A percentile compares a stretch with the other conserved stretches of the same genome.
phyloP scores from a whole-genome alignment of 495 filamentous ascomycete species.

The Trichoderma reesei region DNA sequence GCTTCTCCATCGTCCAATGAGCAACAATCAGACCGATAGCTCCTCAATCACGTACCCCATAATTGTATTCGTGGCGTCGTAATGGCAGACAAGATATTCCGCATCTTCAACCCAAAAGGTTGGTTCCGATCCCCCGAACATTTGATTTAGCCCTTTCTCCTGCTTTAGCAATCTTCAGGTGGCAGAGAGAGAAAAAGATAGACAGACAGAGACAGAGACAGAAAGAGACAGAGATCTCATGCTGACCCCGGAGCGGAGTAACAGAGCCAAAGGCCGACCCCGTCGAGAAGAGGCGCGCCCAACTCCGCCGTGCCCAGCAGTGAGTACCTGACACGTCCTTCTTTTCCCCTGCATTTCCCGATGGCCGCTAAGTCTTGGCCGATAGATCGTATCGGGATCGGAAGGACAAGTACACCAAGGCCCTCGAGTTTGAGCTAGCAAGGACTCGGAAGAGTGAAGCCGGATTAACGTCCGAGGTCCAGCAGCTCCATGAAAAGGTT shows the following conservation, averaged over 20 bases:
- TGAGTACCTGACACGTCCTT: conserved; percentile 12
- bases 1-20: not conserved
- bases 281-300: conserved; percentile 18
- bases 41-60: not conserved
- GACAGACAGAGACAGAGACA: too few species aligned
- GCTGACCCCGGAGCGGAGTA: not conserved
- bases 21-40: not conserved
- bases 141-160: not conserved
- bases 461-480: conserved; percentile 20
- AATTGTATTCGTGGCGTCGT: not conserved
- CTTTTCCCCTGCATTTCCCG: too few species aligned
- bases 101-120: conserved; percentile 17
- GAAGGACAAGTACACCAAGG: conserved; percentile 31
- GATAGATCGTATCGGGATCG: conserved; percentile 30
- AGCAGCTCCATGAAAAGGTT: conserved; percentile 14
- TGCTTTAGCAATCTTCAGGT: too few species aligned
- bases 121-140: not conserved
- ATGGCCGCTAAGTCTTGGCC: conserved; percentile 7
- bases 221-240: not conserved
- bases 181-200: too few species aligned
- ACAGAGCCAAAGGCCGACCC: conserved; percentile 14
- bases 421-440: conserved; percentile 27
- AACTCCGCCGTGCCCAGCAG: conserved; percentile 21
- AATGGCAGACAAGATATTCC: conserved; percentile 17
- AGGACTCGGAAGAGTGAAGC: conserved; percentile 24